These are phyloP conservation scores for Apophysomyces variabilis DNA, from an alignment of 371 early-diverging fungal genomes.

Conservation along the genomic window DNA sequence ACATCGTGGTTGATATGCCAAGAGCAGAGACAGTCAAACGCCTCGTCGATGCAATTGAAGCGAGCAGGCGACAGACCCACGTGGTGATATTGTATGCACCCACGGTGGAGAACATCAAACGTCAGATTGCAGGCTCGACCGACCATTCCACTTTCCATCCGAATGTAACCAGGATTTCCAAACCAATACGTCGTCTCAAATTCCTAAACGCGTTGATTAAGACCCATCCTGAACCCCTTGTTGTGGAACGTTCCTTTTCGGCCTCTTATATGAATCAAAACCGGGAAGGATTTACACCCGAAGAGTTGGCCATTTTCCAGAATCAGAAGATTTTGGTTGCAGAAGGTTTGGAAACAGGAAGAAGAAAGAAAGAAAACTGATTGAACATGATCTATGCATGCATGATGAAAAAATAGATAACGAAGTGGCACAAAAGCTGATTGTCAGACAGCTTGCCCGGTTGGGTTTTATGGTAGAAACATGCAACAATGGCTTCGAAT, in stretches of 20 bases:
- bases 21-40: slow-evolving; percentile 20
- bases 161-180: slow-evolving; percentile 52
- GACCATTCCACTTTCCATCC: slow-evolving; percentile 31
- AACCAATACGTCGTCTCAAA: slow-evolving; percentile 56
- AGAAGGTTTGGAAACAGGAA: slow-evolving; percentile 24
- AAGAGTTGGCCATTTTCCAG: slow-evolving; percentile 47
- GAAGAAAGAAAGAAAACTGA: not conserved
- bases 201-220: slow-evolving; percentile 37
- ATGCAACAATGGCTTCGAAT: slow-evolving; percentile 51
- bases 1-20: slow-evolving; percentile 40
- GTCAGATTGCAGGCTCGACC: slow-evolving; percentile 20
- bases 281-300: slow-evolving; percentile 36
- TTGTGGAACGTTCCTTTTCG: slow-evolving; percentile 20
- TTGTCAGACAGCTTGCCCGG: slow-evolving; percentile 44
- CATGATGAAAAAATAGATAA: slow-evolving; percentile 25
- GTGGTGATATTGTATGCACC: slow-evolving; percentile 41
- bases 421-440: slow-evolving; percentile 43
- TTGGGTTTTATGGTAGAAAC: slow-evolving; percentile 46
- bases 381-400: not conserved
- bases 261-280: slow-evolving; percentile 21
- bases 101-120: slow-evolving; percentile 37
- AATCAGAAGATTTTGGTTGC: slow-evolving; percentile 45
- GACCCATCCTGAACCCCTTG: slow-evolving; percentile 12
- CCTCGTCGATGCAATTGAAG: slow-evolving; percentile 25
- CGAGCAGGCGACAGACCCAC: slow-evolving; percentile 21